These are phyloP conservation scores for Venturia oleaginea DNA, from an alignment of 2,329 filamentous ascomycete species.

Conservation along the genomic window DNA sequence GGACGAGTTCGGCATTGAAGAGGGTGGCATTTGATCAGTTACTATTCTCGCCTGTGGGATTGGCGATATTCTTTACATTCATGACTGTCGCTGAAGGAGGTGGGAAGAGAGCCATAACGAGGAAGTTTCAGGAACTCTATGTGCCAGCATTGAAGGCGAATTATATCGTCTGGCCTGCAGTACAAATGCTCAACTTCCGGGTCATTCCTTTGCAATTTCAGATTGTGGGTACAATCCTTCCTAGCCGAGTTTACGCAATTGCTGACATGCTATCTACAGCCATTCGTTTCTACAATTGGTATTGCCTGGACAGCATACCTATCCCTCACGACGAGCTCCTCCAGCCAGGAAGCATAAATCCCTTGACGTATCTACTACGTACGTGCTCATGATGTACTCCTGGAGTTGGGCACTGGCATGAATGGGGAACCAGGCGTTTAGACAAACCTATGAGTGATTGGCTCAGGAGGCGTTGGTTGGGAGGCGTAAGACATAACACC, in stretches of 20 bases:
- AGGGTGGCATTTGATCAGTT: slow-evolving; percentile 88
- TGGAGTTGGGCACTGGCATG: not conserved
- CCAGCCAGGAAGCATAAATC: not conserved
- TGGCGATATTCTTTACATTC: slow-evolving; percentile 83
- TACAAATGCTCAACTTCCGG: slow-evolving; percentile 95
- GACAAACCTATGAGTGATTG: not conserved
- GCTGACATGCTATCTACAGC: slow-evolving; percentile 41
- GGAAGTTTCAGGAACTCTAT: slow-evolving; percentile 91
- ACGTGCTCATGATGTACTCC: not conserved
- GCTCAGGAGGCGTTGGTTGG: not conserved
- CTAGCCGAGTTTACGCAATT: not conserved
- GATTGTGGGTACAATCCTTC: slow-evolving; percentile 56
- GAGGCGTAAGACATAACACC: not conserved
- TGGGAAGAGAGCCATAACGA: slow-evolving; percentile 64
- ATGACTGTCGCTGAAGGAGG: slow-evolving; percentile 96
- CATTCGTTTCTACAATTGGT: slow-evolving; percentile 90
- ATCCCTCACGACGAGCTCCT: slow-evolving; percentile 52
- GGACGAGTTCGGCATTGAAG: slow-evolving; percentile 70
- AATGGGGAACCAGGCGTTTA: not conserved
- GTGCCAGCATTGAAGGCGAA: slow-evolving; percentile 91
- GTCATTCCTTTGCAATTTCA: slow-evolving; percentile 93
- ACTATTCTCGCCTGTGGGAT: slow-evolving; percentile 81
- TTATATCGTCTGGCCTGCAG: slow-evolving; percentile 87
- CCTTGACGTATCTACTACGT: not conserved
- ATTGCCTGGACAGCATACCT: slow-evolving; percentile 98